Conservation (phyloP, 768 basidiomycete genomes). For the Daedalea quercina region DNA sequence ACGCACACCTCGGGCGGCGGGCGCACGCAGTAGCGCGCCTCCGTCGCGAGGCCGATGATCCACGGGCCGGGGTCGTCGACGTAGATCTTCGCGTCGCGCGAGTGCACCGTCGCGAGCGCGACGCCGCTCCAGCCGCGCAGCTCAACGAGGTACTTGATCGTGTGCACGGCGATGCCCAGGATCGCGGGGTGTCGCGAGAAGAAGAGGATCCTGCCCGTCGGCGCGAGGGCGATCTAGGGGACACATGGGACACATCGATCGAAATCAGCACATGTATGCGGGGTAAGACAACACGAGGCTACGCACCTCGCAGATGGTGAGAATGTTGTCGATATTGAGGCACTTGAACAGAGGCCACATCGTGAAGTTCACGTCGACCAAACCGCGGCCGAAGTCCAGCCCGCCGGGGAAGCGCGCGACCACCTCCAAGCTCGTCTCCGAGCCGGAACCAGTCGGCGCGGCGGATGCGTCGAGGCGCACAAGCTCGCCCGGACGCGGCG, state of each 20-base stretch:
- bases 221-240: conserved; percentile 83
- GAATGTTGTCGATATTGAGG: conserved; percentile 86
- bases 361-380: conserved; percentile 92
- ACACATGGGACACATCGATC: not conserved
- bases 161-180: conserved; percentile 88
- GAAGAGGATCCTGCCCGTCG: conserved; percentile 83
- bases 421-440: conserved; percentile 62
- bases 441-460: conserved; percentile 22
- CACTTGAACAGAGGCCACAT: conserved; percentile 97
- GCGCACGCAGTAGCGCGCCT: conserved; percentile 73
- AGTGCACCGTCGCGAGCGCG: conserved; percentile 74
- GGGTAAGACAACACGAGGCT: not conserved
- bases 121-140: conserved; percentile 91
- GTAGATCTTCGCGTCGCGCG: conserved; percentile 87
- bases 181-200: conserved; percentile 86
- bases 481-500: conserved; percentile 81
- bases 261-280: too few species aligned
- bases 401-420: conserved; percentile 91
- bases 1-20: conserved; percentile 79
- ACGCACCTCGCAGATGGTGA: conserved; percentile 83
- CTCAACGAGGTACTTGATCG: conserved; percentile 88
- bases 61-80: conserved; percentile 97
- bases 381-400: conserved; percentile 83
- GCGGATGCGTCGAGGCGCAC: conserved; percentile 78
- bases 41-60: conserved; percentile 87